These are phyloP conservation scores for Colletotrichum eleusines DNA, from an alignment of 2,329 filamentous ascomycete genomes.

Conservation along the genomic window DNA sequence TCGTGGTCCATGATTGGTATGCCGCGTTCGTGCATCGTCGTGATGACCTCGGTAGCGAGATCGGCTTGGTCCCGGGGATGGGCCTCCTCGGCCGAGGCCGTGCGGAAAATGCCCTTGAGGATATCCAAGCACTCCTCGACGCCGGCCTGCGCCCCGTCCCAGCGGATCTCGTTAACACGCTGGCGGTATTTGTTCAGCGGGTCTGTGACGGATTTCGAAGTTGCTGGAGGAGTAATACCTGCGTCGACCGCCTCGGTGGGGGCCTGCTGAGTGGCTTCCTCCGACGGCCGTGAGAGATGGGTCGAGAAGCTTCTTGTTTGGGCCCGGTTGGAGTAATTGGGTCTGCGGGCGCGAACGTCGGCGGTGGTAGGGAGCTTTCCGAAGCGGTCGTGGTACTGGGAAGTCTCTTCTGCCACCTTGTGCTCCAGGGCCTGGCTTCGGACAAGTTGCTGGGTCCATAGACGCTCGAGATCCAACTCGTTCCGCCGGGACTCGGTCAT, in stretches of 20 bases:
- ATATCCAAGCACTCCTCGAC: constrained; percentile 53
- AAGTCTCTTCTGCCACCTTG: constrained; percentile 40
- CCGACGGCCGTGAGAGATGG: constrained; percentile 44
- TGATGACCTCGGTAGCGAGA: constrained; percentile 58
- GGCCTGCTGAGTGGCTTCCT: background rate
- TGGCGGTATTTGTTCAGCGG: constrained; percentile 39
- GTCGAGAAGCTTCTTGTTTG: constrained; percentile 53
- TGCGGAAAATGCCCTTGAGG: constrained; percentile 54
- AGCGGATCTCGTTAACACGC: constrained; percentile 55
- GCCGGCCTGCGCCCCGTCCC: constrained; percentile 52
- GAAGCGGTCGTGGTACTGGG: constrained; percentile 45
- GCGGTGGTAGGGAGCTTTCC: constrained; percentile 35
- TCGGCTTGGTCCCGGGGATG: constrained; percentile 49
- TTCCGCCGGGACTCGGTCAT: constrained; percentile 66
- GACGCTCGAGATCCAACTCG: constrained; percentile 65
- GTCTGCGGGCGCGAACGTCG: constrained; percentile 16
- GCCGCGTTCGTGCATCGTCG: constrained; percentile 60
- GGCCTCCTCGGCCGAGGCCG: constrained; percentile 42
- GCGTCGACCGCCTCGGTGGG: background rate
- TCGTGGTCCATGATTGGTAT: constrained; percentile 58
- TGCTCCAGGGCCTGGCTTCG: constrained; percentile 45
- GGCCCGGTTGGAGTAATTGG: constrained; percentile 43
- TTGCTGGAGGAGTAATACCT: constrained; percentile 22
- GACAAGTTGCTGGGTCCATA: constrained; percentile 62
- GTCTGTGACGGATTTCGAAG: constrained; percentile 7